Conservation (phyloP, 139 green algal genomes). For the Picochlorum sp. region DNA sequence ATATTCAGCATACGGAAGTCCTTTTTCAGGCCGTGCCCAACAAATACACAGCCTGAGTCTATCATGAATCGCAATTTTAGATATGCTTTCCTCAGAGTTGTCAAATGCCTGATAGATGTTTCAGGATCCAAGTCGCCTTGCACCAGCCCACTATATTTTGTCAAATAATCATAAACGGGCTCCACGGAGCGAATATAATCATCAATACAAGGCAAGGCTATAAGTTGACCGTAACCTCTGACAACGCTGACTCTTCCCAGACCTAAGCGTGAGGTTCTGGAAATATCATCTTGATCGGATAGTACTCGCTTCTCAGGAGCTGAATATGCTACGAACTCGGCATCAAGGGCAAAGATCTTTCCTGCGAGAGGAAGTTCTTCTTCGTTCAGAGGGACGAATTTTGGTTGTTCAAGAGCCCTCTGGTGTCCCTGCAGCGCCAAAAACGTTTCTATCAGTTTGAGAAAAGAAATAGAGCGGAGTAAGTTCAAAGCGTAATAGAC, state of each 20-base stretch:
- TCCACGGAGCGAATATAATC: conserved; percentile 85
- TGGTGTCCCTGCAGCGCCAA: conserved; percentile 19
- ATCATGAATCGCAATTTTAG: conserved; percentile 84
- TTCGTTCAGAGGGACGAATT: conserved; percentile 51
- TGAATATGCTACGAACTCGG: conserved; percentile 81
- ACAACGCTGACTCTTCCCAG: conserved; percentile 80
- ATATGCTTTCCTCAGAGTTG: conserved; percentile 73
- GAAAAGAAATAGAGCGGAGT: neutral
- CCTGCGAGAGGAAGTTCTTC: conserved; percentile 45
- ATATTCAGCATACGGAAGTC: conserved; percentile 97
- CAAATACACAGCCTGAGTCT: conserved; percentile 72
- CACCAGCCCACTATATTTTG: conserved; percentile 45
- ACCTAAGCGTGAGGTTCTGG: conserved; percentile 48
- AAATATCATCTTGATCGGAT: conserved; percentile 23
- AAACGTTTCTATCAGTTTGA: neutral
- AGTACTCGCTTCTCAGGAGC: conserved; percentile 43
- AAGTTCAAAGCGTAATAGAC: too few relatives aligned
- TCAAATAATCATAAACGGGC: conserved; percentile 90
- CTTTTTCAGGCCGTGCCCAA: conserved; percentile 89
- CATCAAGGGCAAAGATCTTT: conserved; percentile 76
- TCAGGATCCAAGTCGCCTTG: conserved; percentile 68
- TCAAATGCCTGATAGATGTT: conserved; percentile 64
- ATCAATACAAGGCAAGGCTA: conserved; percentile 67
- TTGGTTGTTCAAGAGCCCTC: conserved; percentile 12
- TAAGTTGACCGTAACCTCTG: conserved; percentile 49